Evolutionary conservation across 805 yeast genomes (phyloP), one percentile per base, ranked within the genome.

Genomic region (Ogataea ganodermae): DNA sequence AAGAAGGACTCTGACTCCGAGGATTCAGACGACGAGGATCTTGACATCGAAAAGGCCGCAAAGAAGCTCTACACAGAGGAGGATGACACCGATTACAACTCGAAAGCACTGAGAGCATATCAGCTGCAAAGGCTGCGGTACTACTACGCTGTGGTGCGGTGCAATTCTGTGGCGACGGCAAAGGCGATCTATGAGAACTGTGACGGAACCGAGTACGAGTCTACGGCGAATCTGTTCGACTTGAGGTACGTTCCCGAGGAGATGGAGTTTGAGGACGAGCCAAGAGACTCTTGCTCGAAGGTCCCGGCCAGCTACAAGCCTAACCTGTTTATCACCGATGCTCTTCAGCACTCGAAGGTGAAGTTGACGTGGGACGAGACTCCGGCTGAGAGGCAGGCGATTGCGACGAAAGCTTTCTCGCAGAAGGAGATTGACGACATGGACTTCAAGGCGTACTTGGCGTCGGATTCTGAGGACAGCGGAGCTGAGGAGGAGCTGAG

Each of bases 281-380:
- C 95, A 35, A 78, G 81, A 56, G 98, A 94, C 59, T 62, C 65
- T 26, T 89, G 97, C 69, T 69, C 71, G 18, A 79, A 79, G 52
- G 71, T 90, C 7, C 96, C 98, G 6, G 69, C 81, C 2, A 79
- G 79, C 41, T 94, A 94, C 67, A 83, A 81, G 56, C 99, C 99
- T 16, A 74, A 74, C 45, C 65, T 70, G 18, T 94, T 94, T 66
- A 87, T 88, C 24, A 94, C 99, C 3, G 97, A 89, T 69, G 99
- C 99, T 0, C 74, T 94, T 50, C 97, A 94, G 65, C 96, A 90
- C 63, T 91, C 98, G 13, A 94, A 91, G 61, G 99, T 94, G 42
- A 91, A 89, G 66, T 75, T 94, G 56, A 91, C 98, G 0, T 94
- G 99, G 99, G 99, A 94, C 67, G 98, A 92, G 70, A 95, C 98